These are phyloP conservation scores for Phyllosticta ampelicida DNA, from an alignment of 2,329 filamentous ascomycete species.

Conservation along the genomic window DNA sequence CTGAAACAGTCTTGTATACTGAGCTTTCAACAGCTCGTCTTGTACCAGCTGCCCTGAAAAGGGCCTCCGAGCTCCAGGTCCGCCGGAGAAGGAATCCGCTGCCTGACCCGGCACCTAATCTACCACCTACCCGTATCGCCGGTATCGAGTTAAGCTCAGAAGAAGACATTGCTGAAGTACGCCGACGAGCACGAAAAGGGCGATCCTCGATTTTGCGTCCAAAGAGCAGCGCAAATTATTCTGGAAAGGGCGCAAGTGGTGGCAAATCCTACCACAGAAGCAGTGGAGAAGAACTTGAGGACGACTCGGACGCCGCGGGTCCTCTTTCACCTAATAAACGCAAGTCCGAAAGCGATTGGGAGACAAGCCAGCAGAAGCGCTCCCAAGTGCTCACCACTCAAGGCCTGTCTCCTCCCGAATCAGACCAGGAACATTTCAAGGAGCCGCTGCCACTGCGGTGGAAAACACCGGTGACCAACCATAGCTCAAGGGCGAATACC, in stretches of 20 bases:
- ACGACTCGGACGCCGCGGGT: constrained; percentile 8
- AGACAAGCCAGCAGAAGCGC: background rate
- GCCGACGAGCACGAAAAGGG: constrained; percentile 17
- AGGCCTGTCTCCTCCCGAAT: background rate
- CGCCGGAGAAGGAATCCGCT: constrained; percentile 21
- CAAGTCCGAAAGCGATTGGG: constrained; percentile 8
- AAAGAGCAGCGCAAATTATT: constrained; percentile 21
- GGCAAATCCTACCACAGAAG: constrained; percentile 11
- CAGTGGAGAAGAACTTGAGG: constrained; percentile 8
- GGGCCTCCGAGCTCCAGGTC: constrained; percentile 21
- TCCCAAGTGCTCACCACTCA: background rate
- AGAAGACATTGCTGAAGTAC: constrained; percentile 15
- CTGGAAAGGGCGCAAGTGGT: constrained; percentile 20
- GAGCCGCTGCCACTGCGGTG: constrained; percentile 20
- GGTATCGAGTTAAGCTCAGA: constrained; percentile 7
- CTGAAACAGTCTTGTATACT: constrained; percentile 23
- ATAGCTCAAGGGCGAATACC: background rate
- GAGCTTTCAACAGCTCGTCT: constrained; percentile 21
- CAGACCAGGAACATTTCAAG: constrained; percentile 6
- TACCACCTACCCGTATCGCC: background rate
- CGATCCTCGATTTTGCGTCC: constrained; percentile 26
- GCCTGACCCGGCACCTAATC: background rate
- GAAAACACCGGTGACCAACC: constrained; percentile 12
- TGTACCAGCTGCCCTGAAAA: constrained; percentile 21
- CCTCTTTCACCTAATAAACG: constrained; percentile 5